phyloP scores from a whole-genome alignment of 192 early-diverging fungal species.

The Coemansia umbellata region DNA sequence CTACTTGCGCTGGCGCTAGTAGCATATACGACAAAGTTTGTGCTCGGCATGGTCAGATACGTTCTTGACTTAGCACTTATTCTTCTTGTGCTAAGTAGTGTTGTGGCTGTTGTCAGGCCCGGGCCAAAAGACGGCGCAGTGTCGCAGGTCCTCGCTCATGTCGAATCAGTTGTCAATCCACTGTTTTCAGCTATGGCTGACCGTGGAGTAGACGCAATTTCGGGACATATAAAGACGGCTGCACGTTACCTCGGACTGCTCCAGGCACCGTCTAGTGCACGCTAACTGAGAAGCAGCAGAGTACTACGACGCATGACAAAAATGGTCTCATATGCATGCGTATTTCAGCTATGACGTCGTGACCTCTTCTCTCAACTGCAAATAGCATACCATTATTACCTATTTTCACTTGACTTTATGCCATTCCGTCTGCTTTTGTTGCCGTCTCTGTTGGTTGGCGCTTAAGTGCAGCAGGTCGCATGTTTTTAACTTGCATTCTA shows the following conservation, averaged over 20 bases:
- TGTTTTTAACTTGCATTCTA: no score
- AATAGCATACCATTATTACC: no score
- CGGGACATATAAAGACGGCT: slow-evolving; percentile 14
- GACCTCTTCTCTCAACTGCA: no score
- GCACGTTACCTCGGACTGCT: slow-evolving; percentile 20
- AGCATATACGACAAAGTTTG: slow-evolving; percentile 11
- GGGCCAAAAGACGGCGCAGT: slow-evolving; percentile 24
- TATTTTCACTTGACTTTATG: no score
- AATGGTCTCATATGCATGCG: no score
- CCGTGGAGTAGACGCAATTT: slow-evolving; percentile 10
- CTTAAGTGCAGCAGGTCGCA: no score
- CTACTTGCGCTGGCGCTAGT: slow-evolving; percentile 19
- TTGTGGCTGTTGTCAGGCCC: slow-evolving; percentile 23
- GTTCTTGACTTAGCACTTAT: slow-evolving; percentile 27
- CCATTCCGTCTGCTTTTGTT: no score
- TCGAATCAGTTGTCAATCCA: slow-evolving; percentile 37
- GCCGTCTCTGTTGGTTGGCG: no score
- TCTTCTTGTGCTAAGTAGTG: slow-evolving; percentile 14
- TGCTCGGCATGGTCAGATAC: slow-evolving; percentile 29
- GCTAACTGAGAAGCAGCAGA: no score
- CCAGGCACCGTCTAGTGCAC: no score
- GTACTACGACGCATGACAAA: no score
- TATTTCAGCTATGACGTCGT: no score
- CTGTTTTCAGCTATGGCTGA: slow-evolving; percentile 26
- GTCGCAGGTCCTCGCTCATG: slow-evolving; percentile 20